Conservation (phyloP, 331 rosid species). For the Dryas integrifolia region DNA sequence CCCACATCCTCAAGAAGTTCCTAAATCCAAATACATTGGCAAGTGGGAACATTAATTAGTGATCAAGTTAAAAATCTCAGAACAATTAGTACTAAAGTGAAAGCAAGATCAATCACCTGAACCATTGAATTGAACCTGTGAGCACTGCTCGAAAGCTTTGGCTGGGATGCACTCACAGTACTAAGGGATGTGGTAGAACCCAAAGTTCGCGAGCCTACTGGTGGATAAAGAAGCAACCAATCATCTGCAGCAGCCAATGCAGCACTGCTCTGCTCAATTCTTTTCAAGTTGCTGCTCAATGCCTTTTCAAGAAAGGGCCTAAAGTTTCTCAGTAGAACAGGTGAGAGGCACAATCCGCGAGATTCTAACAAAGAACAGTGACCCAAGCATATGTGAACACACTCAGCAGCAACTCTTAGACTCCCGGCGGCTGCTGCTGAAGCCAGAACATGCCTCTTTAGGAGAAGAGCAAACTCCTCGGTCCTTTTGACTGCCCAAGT, state of each 20-base stretch:
- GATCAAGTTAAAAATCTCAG: not conserved
- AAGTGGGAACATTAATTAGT: not conserved
- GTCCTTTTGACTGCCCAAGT: conserved; percentile 86
- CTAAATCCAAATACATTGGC: conserved; percentile 34
- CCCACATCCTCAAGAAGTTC: conserved; percentile 72
- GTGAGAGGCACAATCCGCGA: conserved; percentile 76
- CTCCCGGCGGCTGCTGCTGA: conserved; percentile 77
- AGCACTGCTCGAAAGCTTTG: conserved; percentile 81
- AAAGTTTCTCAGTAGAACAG: conserved; percentile 56
- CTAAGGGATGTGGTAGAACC: conserved; percentile 43
- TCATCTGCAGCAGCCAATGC: conserved; percentile 79
- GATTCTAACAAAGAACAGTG: conserved; percentile 65
- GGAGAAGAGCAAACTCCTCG: conserved; percentile 41
- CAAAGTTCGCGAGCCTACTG: conserved; percentile 35
- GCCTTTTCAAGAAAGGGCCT: conserved; percentile 66
- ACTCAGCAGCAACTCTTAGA: conserved; percentile 66
- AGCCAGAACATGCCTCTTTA: conserved; percentile 61
- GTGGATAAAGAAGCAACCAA: conserved; percentile 61
- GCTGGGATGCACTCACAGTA: conserved; percentile 39
- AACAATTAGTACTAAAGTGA: not conserved
- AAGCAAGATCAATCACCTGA: conserved; percentile 48
- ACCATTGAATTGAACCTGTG: conserved; percentile 73
- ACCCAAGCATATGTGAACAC: conserved; percentile 71
- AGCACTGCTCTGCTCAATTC: conserved; percentile 74
- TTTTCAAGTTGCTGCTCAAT: conserved; percentile 48